Evolutionary conservation across 139 green algal genomes (phyloP).

Genomic region (Limnomonas spitsbergensis): DNA sequence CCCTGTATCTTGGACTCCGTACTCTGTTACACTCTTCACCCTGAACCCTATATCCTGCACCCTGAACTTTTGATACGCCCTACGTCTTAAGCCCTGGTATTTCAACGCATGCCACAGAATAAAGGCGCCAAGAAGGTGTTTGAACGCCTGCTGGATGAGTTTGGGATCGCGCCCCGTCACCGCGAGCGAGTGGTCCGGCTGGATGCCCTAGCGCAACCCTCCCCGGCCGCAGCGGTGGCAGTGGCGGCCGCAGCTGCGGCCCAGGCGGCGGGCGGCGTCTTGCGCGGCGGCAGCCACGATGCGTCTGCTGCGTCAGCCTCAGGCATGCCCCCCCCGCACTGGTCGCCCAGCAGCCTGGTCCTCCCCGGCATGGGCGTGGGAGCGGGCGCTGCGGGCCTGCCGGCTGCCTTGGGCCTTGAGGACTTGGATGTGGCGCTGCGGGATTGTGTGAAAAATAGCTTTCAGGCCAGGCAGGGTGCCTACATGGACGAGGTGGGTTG

Average conservation of each 20-base stretch:
- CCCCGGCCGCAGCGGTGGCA: neutral
- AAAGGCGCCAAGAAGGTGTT: constrained; percentile 52
- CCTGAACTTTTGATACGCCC: too few species aligned
- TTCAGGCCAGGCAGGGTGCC: constrained; percentile 69
- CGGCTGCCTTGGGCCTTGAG: constrained; percentile 36
- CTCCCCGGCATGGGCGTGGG: neutral
- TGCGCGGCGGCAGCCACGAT: too few species aligned
- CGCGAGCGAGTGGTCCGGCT: constrained; percentile 54
- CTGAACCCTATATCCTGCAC: too few species aligned
- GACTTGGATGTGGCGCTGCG: constrained; percentile 62
- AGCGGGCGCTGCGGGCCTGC: constrained; percentile 2
- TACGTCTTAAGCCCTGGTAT: too few species aligned
- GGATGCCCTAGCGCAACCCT: too few species aligned
- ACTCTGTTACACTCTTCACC: too few species aligned
- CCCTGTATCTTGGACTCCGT: too few species aligned
- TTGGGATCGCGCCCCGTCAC: constrained; percentile 31
- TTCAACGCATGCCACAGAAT: too few species aligned
- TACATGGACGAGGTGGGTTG: constrained; percentile 72
- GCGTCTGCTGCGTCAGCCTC: too few species aligned
- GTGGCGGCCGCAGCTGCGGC: constrained; percentile 2
- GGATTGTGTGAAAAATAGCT: constrained; percentile 60
- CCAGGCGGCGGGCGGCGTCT: constrained; percentile 20
- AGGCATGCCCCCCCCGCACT: too few species aligned
- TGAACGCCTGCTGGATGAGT: constrained; percentile 67
- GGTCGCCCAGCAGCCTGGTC: neutral